These are phyloP conservation scores for Aphanomyces euteiches DNA, from an alignment of 352 stramenopile genomes.

Conservation along the genomic window DNA sequence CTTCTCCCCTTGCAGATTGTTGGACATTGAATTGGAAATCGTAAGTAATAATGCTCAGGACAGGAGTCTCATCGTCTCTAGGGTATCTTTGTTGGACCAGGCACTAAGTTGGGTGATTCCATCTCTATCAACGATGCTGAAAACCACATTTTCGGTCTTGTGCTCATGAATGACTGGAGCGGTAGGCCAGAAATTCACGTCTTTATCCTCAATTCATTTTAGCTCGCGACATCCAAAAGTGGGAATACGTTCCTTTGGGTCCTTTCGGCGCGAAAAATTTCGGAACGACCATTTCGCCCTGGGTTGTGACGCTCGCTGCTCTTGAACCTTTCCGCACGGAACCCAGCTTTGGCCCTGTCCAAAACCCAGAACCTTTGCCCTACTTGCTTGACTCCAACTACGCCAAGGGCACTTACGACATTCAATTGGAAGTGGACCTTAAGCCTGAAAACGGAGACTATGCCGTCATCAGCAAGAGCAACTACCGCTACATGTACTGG, in stretches of 20 bases:
- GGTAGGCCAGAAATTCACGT: conserved; percentile 43
- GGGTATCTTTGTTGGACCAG: conserved; percentile 90
- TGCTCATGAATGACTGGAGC: conserved; percentile 98
- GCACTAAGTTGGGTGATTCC: conserved; percentile 85
- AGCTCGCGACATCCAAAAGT: conserved; percentile 91
- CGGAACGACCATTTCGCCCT: conserved; percentile 94
- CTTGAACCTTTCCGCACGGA: conserved; percentile 90
- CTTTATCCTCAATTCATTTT: background rate
- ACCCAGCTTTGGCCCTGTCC: conserved; percentile 86
- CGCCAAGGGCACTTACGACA: conserved; percentile 80
- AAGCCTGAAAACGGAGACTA: conserved; percentile 55
- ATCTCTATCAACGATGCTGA: conserved; percentile 89
- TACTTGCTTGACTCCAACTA: conserved; percentile 94
- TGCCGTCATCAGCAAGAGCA: conserved; percentile 85
- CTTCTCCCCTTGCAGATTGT: conserved; percentile 83
- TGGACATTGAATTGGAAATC: conserved; percentile 98
- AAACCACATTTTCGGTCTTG: conserved; percentile 95
- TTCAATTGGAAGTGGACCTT: conserved; percentile 76
- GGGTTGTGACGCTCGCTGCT: conserved; percentile 93
- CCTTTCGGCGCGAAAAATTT: conserved; percentile 98
- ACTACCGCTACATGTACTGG: conserved; percentile 97
- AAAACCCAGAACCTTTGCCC: conserved; percentile 85
- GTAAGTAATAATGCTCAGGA: conserved; percentile 22
- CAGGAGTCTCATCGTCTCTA: conserved; percentile 17
- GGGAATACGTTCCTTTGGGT: conserved; percentile 96